Evolutionary conservation across 2,329 filamentous ascomycete species (phyloP).

Genomic region (Plenodomus lindquistii): DNA sequence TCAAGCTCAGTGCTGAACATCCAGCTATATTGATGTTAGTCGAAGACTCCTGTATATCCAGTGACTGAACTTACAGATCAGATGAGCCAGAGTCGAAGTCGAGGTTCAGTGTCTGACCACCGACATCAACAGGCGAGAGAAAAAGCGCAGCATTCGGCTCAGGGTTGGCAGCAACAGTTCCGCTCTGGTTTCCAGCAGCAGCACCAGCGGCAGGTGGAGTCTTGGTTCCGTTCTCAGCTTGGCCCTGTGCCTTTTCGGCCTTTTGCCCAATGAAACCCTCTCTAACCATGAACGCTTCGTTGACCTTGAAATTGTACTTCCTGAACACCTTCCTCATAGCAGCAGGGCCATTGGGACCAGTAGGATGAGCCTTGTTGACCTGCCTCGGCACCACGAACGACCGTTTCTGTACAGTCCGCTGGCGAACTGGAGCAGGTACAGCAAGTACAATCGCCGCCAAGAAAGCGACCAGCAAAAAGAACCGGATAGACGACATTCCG

Average conservation of each 20-base stretch:
- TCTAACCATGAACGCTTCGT: slow-evolving; percentile 20
- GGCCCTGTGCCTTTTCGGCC: slow-evolving; percentile 16
- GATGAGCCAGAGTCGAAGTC: slow-evolving; percentile 78
- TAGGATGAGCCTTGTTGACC: slow-evolving; percentile 58
- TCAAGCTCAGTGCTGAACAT: slow-evolving; percentile 67
- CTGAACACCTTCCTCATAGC: slow-evolving; percentile 68
- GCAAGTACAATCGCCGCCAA: slow-evolving; percentile 54
- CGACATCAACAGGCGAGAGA: slow-evolving; percentile 69
- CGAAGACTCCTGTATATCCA: neutral
- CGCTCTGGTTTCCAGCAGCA: slow-evolving; percentile 46
- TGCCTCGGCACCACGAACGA: slow-evolving; percentile 66
- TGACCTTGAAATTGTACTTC: slow-evolving; percentile 62
- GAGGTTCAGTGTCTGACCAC: slow-evolving; percentile 68
- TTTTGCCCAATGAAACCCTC: slow-evolving; percentile 46
- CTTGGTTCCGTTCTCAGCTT: neutral
- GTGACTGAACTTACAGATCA: slow-evolving; percentile 59
- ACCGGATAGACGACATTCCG: slow-evolving; percentile 42
- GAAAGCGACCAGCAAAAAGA: slow-evolving; percentile 53
- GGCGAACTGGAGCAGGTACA: slow-evolving; percentile 44
- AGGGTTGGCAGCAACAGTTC: slow-evolving; percentile 66
- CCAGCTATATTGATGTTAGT: slow-evolving; percentile 56
- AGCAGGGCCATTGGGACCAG: slow-evolving; percentile 57
- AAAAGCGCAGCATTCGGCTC: slow-evolving; percentile 70
- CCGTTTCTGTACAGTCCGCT: slow-evolving; percentile 51
- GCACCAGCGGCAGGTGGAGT: slow-evolving; percentile 27